A percentile compares a stretch with the other conserved stretches of the same genome.
Evolutionary conservation across 75 land plant species (phyloP).

Genomic region (Pinus tabuliformis): DNA sequence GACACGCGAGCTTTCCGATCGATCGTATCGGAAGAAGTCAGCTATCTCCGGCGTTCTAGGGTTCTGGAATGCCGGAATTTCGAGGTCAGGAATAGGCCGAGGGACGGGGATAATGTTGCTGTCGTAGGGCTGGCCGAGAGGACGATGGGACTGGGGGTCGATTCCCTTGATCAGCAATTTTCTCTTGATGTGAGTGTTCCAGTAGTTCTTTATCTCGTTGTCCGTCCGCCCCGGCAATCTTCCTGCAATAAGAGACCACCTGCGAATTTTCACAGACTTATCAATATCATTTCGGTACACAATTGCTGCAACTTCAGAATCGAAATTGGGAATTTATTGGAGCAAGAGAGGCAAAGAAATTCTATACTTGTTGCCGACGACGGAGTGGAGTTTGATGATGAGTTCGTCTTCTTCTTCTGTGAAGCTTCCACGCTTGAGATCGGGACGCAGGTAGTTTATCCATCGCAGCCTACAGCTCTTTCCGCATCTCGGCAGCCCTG

Average conservation of each 20-base stretch:
- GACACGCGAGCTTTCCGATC: not conserved
- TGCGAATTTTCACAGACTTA: not conserved
- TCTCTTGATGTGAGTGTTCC: conserved; percentile 18
- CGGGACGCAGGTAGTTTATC: conserved; percentile 1
- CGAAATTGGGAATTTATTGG: not conserved
- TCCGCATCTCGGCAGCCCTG: conserved; percentile 1
- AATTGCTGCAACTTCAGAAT: not conserved
- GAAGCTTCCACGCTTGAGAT: not conserved
- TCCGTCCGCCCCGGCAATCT: conserved; percentile 13
- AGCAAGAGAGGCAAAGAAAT: not conserved
- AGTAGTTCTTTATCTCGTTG: conserved; percentile 19
- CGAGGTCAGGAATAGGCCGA: not conserved
- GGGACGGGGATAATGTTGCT: not conserved
- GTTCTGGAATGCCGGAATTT: not conserved
- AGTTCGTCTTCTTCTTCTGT: not conserved
- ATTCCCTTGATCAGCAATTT: conserved; percentile 10
- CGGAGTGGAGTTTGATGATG: not conserved
- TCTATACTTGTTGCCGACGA: not conserved
- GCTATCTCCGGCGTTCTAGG: not conserved
- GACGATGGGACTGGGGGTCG: conserved; percentile 11
- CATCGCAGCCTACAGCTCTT: conserved; percentile 1
- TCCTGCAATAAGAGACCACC: conserved; percentile 17
- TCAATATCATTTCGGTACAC: not conserved
- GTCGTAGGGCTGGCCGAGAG: not conserved
- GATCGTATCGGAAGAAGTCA: not conserved